Evolutionary conservation across 768 basidiomycete species (phyloP), one percentile per base, ranked within the genome.

Genomic region (Lactarius psammicola): DNA sequence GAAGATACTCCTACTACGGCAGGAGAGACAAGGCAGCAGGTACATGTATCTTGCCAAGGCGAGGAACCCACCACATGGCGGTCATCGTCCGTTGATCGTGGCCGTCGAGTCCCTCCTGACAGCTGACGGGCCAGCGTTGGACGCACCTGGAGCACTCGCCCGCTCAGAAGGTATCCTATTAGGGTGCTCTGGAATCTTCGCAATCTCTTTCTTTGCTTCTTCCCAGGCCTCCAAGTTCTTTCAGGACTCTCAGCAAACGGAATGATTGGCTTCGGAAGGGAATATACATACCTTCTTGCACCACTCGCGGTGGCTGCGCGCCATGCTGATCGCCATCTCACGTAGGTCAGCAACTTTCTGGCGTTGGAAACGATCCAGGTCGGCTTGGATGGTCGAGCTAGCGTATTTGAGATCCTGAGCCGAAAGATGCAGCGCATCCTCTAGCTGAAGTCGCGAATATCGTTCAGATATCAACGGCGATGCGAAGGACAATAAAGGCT

Each of bases 141-240:
- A 34, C 11, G 64, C 26, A 28, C 61, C 57, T 10, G 62, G 0
- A 8, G 56, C 23, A 77, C 73, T 60, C 75, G 73, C 60, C 80
- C 72, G 74, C 33, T 76, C 71, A 20, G 79, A 74, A 61, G 87
- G 84, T 54, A 78, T 74, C 72, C 81, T 84, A 75, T 95, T 97
- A 18, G 95, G 95, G 75, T 97, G 95, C 62, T 88, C 85, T 40
- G 94, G 89, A 74, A 99, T 95, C 77, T 89, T 89, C 62, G 87
- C 86, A 69, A 97, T 92, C 72, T 96, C 95, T 71, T 84, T 85
- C 80, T 93, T 93, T 10, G 94, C 97, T 72, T 94, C 94, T 78
- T 96, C 90, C 97, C 97, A 99, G 60, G 90, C 92, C 73, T 97
- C 92, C 58, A 99, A 81, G 78, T 98, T 99, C 96, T 98, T 70